Evolutionary conservation across 177 flowering plant species (phyloP).

Genomic region (Tripterygium wilfordii): DNA sequence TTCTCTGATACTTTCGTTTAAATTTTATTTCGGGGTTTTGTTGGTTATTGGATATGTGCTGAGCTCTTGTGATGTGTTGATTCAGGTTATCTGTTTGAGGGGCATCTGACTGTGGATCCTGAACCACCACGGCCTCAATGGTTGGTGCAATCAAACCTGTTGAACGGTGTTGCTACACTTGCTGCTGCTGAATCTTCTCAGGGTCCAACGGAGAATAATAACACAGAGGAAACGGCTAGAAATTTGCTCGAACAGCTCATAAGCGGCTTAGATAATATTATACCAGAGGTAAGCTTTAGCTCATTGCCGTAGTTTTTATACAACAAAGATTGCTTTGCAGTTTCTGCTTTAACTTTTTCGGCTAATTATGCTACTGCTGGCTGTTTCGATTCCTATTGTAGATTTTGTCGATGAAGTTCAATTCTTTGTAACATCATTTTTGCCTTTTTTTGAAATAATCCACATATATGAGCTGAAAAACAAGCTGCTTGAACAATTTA

Average conservation of each 20-base stretch:
- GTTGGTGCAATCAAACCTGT: slow-evolving; percentile 56
- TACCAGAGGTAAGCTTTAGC: slow-evolving; percentile 38
- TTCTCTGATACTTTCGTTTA: neutral
- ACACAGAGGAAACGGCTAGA: slow-evolving; percentile 20
- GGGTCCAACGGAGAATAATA: slow-evolving; percentile 14
- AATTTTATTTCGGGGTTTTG: neutral
- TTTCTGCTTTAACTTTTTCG: too few species aligned
- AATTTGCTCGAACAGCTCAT: slow-evolving; percentile 41
- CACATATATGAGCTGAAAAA: too few species aligned
- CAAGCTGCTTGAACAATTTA: too few species aligned
- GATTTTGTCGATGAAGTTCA: too few species aligned
- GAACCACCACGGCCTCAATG: slow-evolving; percentile 89
- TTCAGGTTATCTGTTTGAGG: slow-evolving; percentile 86
- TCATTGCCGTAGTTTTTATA: too few species aligned
- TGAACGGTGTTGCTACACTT: slow-evolving; percentile 25
- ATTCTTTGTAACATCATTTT: too few species aligned
- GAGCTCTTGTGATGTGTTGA: too few species aligned
- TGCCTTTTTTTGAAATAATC: too few species aligned
- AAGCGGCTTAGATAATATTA: slow-evolving; percentile 34
- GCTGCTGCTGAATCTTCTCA: slow-evolving; percentile 42
- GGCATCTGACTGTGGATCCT: slow-evolving; percentile 91
- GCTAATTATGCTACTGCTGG: too few species aligned
- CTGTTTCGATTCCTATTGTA: too few species aligned
- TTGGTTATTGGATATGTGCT: too few species aligned
- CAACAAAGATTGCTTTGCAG: too few species aligned